phyloP scores from a whole-genome alignment of 331 rosid species.

The Pyrus hybrid region DNA sequence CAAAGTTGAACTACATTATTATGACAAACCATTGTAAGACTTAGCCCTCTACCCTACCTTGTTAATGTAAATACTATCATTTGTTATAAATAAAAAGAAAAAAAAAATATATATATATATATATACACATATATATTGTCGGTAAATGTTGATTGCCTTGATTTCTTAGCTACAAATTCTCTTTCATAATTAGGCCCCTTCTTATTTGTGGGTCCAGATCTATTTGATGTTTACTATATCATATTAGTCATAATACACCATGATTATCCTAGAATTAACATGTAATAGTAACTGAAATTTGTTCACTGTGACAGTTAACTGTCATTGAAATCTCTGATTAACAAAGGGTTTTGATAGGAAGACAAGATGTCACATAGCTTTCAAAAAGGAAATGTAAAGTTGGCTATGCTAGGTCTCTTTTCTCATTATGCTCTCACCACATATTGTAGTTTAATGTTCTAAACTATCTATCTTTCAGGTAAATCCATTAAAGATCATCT shows the following conservation, averaged over 20 bases:
- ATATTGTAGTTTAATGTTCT: too few relatives aligned
- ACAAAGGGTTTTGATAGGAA: constrained; percentile 11
- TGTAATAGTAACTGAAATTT: constrained; percentile 42
- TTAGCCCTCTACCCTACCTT: too few relatives aligned
- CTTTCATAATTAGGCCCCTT: neutral
- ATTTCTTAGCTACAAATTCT: constrained; percentile 27
- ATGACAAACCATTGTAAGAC: too few relatives aligned
- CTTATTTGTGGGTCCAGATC: constrained; percentile 52
- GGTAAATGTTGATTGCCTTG: constrained; percentile 22
- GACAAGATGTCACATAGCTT: constrained; percentile 24
- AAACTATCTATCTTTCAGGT: neutral
- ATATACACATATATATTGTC: too few relatives aligned
- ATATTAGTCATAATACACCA: constrained; percentile 35
- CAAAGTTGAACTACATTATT: too few relatives aligned
- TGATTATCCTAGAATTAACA: constrained; percentile 46
- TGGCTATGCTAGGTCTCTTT: too few relatives aligned
- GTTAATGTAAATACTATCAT: too few relatives aligned
- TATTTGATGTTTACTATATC: constrained; percentile 52
- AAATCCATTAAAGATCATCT: too few relatives aligned
- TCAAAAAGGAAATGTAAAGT: constrained; percentile 7
- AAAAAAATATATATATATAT: too few relatives aligned
- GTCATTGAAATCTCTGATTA: constrained; percentile 25
- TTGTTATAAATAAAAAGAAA: too few relatives aligned
- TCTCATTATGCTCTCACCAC: too few relatives aligned
- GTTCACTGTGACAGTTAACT: constrained; percentile 43